phyloP scores from a whole-genome alignment of 2,329 filamentous ascomycete genomes.

The Rutstroemia sp. region DNA sequence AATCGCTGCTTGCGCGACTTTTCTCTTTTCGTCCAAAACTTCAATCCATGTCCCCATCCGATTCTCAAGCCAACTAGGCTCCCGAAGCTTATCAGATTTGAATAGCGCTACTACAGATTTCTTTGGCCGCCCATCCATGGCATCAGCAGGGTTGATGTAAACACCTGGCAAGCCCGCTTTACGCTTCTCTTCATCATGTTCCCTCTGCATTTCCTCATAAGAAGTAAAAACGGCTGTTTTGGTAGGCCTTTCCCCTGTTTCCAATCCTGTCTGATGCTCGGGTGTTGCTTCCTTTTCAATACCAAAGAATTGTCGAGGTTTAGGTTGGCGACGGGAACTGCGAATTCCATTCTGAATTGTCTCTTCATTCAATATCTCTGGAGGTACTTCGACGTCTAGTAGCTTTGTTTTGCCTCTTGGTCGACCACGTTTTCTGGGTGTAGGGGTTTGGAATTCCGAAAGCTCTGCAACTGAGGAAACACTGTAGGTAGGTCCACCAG shows the following conservation, averaged over 20 bases:
- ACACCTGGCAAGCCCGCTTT: conserved; percentile 12
- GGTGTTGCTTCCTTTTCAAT: background rate
- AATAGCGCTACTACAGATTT: conserved; percentile 30
- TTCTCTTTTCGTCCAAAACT: conserved; percentile 5
- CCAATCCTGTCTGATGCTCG: background rate
- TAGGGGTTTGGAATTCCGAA: background rate
- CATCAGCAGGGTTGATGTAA: conserved; percentile 13
- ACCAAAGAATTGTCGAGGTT: conserved; percentile 1
- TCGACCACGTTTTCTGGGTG: conserved; percentile 6
- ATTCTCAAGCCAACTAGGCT: conserved; percentile 12
- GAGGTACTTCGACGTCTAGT: background rate
- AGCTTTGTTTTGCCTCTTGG: conserved; percentile 2
- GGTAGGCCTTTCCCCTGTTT: background rate
- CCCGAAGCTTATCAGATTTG: conserved; percentile 25
- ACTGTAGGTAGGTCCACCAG: background rate
- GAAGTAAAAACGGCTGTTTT: conserved; percentile 5
- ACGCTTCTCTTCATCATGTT: conserved; percentile 9
- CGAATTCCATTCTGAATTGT: conserved; percentile 1
- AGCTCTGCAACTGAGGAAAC: conserved; percentile 1
- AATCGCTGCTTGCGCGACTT: conserved; percentile 1
- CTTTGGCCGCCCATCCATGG: conserved; percentile 25
- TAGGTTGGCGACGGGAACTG: conserved; percentile 6
- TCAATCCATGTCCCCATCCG: conserved; percentile 16
- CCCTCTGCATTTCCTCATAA: conserved; percentile 8
- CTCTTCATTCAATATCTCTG: background rate